These are phyloP conservation scores for Candida gigantensis DNA, from an alignment of 1,139 yeast genomes.

Conservation along the genomic window DNA sequence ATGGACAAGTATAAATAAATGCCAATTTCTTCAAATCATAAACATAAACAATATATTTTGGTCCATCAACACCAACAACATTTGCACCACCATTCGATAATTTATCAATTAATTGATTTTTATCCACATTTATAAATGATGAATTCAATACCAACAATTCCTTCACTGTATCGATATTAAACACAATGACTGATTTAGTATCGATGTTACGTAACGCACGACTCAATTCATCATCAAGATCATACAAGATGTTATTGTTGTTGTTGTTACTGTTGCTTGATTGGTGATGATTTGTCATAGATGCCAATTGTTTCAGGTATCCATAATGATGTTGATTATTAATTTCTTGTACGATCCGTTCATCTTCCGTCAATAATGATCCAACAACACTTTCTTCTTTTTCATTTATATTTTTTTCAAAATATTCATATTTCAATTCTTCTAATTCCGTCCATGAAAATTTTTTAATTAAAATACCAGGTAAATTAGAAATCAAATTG, in stretches of 20 bases:
- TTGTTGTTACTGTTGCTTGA: constrained; percentile 11
- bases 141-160: constrained; percentile 31
- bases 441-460: constrained; percentile 57
- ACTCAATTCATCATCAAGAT: constrained; percentile 27
- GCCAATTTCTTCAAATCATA: constrained; percentile 32
- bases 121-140: constrained; percentile 17
- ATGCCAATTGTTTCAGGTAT: constrained; percentile 35
- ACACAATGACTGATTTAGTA: constrained; percentile 25
- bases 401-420: constrained; percentile 39
- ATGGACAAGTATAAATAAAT: constrained; percentile 86
- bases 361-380: constrained; percentile 52
- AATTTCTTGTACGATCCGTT: constrained; percentile 50
- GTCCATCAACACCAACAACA: no score
- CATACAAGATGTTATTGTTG: constrained; percentile 26
- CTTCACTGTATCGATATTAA: constrained; percentile 30
- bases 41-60: constrained; percentile 62
- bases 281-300: constrained; percentile 27
- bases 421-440: constrained; percentile 59
- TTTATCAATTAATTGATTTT: constrained; percentile 23
- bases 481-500: constrained; percentile 70
- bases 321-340: constrained; percentile 24
- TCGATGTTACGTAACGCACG: constrained; percentile 23
- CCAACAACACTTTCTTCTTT: constrained; percentile 36
- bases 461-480: constrained; percentile 57
- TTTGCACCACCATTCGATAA: constrained; percentile 18